phyloP scores from a whole-genome alignment of 768 basidiomycete genomes.

The Boletales sp. region DNA sequence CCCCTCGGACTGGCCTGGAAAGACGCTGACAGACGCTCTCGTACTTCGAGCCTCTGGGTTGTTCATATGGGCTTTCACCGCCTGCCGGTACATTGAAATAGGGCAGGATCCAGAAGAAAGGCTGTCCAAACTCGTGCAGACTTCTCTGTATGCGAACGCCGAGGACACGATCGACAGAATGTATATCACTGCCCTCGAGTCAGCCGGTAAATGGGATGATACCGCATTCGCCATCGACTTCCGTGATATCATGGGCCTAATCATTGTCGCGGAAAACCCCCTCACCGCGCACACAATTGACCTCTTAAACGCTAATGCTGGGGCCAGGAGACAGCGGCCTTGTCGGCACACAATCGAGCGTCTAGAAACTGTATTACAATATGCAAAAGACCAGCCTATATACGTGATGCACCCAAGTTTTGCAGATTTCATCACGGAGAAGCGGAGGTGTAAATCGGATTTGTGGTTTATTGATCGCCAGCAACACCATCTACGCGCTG shows the following conservation, averaged over 20 bases:
- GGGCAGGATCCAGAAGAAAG: constrained; percentile 31
- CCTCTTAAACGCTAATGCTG: constrained; percentile 18
- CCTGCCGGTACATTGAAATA: constrained; percentile 30
- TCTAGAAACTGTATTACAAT: constrained; percentile 26
- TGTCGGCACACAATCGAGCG: constrained; percentile 29
- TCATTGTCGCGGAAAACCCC: constrained; percentile 29
- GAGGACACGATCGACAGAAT: constrained; percentile 28
- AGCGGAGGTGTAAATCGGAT: constrained; percentile 24
- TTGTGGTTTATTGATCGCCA: constrained; percentile 28
- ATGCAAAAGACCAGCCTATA: constrained; percentile 26
- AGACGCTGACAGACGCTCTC: constrained; percentile 12
- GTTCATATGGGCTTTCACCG: constrained; percentile 33
- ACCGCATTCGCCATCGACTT: constrained; percentile 26
- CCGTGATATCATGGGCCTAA: constrained; percentile 29
- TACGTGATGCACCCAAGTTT: constrained; percentile 33
- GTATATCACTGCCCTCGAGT: constrained; percentile 30
- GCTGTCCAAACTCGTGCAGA: constrained; percentile 20
- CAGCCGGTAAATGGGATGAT: constrained; percentile 30
- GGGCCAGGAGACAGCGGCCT: constrained; percentile 16
- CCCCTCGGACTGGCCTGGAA: constrained; percentile 30
- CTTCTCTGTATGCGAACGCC: constrained; percentile 21
- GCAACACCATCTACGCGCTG: constrained; percentile 19
- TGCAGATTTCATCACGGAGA: constrained; percentile 32
- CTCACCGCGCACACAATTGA: constrained; percentile 25
- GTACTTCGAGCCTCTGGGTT: constrained; percentile 29